phyloP scores from a whole-genome alignment of 192 early-diverging fungal genomes.

The Lobulomyces angularis region DNA sequence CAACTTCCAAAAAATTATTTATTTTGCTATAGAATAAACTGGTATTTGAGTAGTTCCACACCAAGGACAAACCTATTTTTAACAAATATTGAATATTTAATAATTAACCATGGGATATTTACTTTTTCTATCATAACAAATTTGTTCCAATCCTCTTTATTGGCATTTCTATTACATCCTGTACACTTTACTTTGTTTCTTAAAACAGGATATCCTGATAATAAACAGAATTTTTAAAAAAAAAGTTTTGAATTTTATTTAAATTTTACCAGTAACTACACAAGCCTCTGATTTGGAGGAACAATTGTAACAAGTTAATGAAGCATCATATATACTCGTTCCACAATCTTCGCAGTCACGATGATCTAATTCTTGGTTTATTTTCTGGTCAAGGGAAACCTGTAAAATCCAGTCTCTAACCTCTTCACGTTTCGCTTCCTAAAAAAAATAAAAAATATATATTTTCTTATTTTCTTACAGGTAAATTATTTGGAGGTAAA shows the following conservation, averaged over 20 bases:
- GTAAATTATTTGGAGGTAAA: conserved; percentile 30
- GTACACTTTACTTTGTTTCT: conserved; percentile 35
- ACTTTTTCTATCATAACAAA: conserved; percentile 44
- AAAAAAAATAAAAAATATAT: not conserved
- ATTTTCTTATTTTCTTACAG: conserved; percentile 18
- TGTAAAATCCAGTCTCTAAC: conserved; percentile 56
- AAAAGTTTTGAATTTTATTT: not conserved
- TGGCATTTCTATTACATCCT: conserved; percentile 32
- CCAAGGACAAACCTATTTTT: conserved; percentile 3
- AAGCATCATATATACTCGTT: conserved; percentile 36
- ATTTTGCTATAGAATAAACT: too few species aligned
- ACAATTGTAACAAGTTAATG: conserved; percentile 34
- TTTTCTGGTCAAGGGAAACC: conserved; percentile 45
- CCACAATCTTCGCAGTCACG: conserved; percentile 47
- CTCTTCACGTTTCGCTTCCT: conserved; percentile 40
- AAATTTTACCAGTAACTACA: conserved; percentile 40
- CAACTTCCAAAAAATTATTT: too few species aligned
- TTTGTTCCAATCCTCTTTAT: conserved; percentile 58
- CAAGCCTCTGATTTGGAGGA: conserved; percentile 31
- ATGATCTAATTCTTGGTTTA: conserved; percentile 42
- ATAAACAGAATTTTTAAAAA: not conserved
- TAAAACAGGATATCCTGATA: conserved; percentile 39
- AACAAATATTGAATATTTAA: not conserved
- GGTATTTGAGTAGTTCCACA: too few species aligned
- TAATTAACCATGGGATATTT: conserved; percentile 1